A percentile compares a stretch with the other conserved stretches of the same genome.
These are phyloP conservation scores for Macrolepiota albuminosa DNA, from an alignment of 768 basidiomycete genomes.

Conservation along the genomic window DNA sequence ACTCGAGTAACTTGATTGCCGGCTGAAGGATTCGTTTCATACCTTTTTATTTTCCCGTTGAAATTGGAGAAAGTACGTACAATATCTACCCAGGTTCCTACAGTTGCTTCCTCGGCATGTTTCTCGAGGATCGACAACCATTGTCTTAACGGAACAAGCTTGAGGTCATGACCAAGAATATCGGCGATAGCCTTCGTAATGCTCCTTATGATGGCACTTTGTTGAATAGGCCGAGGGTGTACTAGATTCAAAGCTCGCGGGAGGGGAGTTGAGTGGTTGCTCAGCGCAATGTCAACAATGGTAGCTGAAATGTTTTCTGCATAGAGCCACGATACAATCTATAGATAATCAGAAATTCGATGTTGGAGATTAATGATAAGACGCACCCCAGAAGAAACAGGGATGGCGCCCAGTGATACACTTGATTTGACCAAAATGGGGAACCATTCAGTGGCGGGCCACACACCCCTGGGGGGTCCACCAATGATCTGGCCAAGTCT, in stretches of 20 bases:
- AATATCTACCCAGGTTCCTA: not conserved
- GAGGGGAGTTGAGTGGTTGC: constrained; percentile 12
- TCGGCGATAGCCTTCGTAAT: not conserved
- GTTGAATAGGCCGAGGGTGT: constrained; percentile 27
- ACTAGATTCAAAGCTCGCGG: constrained; percentile 24
- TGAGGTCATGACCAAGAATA: constrained; percentile 1
- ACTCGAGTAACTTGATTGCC: constrained; percentile 29
- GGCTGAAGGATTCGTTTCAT: constrained; percentile 18
- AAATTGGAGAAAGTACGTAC: constrained; percentile 2
- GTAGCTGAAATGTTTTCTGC: constrained; percentile 20
- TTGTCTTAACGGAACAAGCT: constrained; percentile 9
- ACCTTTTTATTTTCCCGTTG: not conserved
- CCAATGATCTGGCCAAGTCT: constrained; percentile 35
- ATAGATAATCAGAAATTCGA: not conserved
- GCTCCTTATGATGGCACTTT: constrained; percentile 11
- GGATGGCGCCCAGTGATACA: constrained; percentile 22
- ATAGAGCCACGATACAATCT: constrained; percentile 27
- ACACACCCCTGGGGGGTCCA: constrained; percentile 29
- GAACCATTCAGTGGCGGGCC: constrained; percentile 35
- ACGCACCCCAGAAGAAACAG: constrained; percentile 24
- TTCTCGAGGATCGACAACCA: constrained; percentile 16
- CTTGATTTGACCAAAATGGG: constrained; percentile 35
- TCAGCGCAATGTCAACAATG: constrained; percentile 25
- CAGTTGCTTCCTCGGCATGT: constrained; percentile 1
- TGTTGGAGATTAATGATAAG: not conserved